Base-by-base conservation (phyloP, 805 yeast species). In the Nakazawaea wyomingensis region DNA sequence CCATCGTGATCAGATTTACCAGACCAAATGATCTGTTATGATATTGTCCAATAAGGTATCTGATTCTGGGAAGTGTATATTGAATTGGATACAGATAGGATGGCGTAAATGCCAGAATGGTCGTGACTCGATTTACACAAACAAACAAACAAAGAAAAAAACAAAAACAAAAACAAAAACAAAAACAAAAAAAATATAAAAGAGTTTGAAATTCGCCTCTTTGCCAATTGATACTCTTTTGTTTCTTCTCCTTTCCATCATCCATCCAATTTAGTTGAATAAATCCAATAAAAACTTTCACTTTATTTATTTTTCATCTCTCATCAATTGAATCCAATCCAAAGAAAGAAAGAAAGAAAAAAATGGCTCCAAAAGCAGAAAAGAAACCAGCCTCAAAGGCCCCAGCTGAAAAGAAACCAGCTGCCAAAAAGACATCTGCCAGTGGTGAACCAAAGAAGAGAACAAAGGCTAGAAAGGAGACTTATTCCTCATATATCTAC, bases 401-500 rank as follows among this genome's bases (percentile, higher is more conserved):
- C 55, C 96, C 96, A 64, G 95, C 95, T 69, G 95, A 85, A 72
- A 87, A 88, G 82, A 88, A 86, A 75, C 86, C 87, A 64, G 93
- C 96, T 65, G 86, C 86, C 62, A 85, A 84, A 79, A 89, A 87
- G 78, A 86, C 95, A 65, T 78, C 95, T 53, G 71, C 95, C 54
- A 74, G 87, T 52, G 64, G 85, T 55, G 90, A 80, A 61, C 69
- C 82, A 66, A 89, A 88, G 81, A 90, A 85, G 85, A 88, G 95
- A 78, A 65, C 87, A 57, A 90, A 89, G 84, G 72, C 90, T 60
- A 88, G 97, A 82, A 89, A 88, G 85, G 97, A 91, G 76, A 88
- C 97, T 54, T 91, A 89, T 79, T 88, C 96, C 54, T 89, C 97
- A 51, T 91, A 91, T 76, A 91, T 91, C 68, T 91, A 90, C 93